Conservation (phyloP, 306 rosid species). For the Ormosia emarginata region DNA sequence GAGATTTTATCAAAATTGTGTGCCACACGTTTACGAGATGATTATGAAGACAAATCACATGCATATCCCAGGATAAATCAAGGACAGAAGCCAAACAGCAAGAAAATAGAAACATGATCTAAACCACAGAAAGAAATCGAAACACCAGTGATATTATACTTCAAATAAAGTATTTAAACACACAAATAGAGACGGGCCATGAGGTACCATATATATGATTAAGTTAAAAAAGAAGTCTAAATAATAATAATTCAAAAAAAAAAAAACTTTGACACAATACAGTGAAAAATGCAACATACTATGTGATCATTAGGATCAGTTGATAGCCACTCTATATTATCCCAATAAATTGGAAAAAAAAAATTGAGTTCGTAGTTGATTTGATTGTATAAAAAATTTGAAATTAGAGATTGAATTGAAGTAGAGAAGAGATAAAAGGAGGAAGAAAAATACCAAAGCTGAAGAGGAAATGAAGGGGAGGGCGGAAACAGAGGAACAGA, state of each 20-base stretch:
- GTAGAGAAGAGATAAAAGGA: neutral
- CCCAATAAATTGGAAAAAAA: too few relatives aligned
- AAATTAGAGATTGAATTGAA: neutral
- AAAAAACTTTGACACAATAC: too few relatives aligned
- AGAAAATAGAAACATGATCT: too few relatives aligned
- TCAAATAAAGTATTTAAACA: neutral
- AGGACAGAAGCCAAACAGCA: neutral
- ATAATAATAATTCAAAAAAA: too few relatives aligned
- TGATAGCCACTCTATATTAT: too few relatives aligned
- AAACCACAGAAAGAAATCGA: neutral
- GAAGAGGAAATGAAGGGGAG: constrained; percentile 67
- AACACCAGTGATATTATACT: neutral
- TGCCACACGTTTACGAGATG: neutral
- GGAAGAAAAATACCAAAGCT: constrained; percentile 42
- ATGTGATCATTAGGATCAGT: too few relatives aligned
- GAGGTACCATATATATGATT: too few relatives aligned
- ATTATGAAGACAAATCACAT: neutral
- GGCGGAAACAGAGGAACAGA: constrained; percentile 57
- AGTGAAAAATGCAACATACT: too few relatives aligned
- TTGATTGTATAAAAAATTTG: too few relatives aligned
- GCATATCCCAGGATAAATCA: neutral
- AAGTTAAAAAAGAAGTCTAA: too few relatives aligned
- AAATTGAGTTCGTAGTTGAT: too few relatives aligned
- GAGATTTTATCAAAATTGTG: neutral
- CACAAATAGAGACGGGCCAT: too few relatives aligned